Evolutionary conservation across 768 basidiomycete genomes (phyloP), one percentile per base, ranked within the genome.

Genomic region (Mycena epipterygia): DNA sequence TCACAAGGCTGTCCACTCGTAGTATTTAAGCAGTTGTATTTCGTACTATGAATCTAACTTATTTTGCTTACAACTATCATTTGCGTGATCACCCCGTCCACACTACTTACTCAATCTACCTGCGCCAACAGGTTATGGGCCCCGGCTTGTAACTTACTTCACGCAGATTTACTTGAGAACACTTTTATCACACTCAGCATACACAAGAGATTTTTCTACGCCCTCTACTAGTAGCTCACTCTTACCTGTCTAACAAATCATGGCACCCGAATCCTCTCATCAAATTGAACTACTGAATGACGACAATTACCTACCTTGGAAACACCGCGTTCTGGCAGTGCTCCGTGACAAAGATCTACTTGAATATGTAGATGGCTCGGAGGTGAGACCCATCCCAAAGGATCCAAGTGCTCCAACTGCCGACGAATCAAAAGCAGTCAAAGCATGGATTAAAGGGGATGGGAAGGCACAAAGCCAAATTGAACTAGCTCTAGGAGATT

Each of bases 401-500:
- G 39, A 39, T 16, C 35, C 37, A 7, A 27, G 19, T 58, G 30
- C 35, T 8, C 56, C 56, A 29, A 58, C 56, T 16, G 39, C 56
- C 30, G 37, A 58, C 56, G 37, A 58, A 42, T 5, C 23, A n/a
- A 58, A 58, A 37, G 56, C 56, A 39, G 25, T 41, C n/a, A 29
- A 35, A 25, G 37, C 8, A 25, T 58, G 56, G 56, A 27, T 39
- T 12, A 42, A 58, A 25, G 12, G 17, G 37, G 39, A 58, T 37
- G 56, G 37, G 21, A 39, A 42, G 37, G 56, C 56, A 42, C 39
- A 59, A 44, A 59, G 39, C 41, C 57, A 59, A 59, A 59, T 44
- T 51, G 49, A 51, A 29, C 49, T 51, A 23, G 27, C 49, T 25
- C 27, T 51, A 17, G 27, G 49, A 14, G 56, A 58, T 42, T 41